Evolutionary conservation across 1,139 yeast genomes (phyloP), one percentile per base, ranked within the genome.

Genomic region (Maudiozyma humilis): DNA sequence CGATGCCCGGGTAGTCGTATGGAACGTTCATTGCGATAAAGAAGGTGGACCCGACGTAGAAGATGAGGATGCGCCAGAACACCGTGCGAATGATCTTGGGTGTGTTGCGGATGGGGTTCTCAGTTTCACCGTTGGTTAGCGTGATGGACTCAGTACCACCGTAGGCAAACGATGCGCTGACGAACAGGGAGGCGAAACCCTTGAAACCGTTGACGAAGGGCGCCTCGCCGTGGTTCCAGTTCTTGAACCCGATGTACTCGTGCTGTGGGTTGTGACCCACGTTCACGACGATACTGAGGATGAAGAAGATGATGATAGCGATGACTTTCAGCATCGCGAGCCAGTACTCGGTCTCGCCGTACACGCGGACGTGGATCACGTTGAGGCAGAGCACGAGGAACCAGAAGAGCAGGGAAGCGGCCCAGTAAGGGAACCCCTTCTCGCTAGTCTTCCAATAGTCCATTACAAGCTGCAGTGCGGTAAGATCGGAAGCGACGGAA

Each of bases 71-170:
- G 62, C 76, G 71, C 70, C 74, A 73, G 56, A 80, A 79, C 5
- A 78, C 82, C 2, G 78, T 73, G 48, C 70, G 72, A 43, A 79
- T 71, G 25, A 78, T 77, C 48, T 70, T 71, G 20, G 82, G 83
- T 53, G 80, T 76, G 31, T 73, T 71, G 50, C 73, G 68, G 2
- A 69, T 61, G 1, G 87, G 87, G 55, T 77, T 76, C 49, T 69
- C 68, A 32, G 80, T 73, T 62, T 80, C 85, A 27, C 82, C 87
- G 7, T 82, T 81, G 3, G 86, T 78, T 49, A 80, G 68, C 16
- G 82, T 75, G 42, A 80, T 73, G 7, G 78, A 68, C 59, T 80
- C 87, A 3, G 80, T 73, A 38, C 87, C 86, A 51, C 85, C 85
- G 54, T 73, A 78, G 5, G 85, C 81, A 60, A 78, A 79, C 23